Evolutionary conservation across 352 stramenopile species (phyloP), one percentile per base, ranked within the genome.

Genomic region (Blastocystis sp.): DNA sequence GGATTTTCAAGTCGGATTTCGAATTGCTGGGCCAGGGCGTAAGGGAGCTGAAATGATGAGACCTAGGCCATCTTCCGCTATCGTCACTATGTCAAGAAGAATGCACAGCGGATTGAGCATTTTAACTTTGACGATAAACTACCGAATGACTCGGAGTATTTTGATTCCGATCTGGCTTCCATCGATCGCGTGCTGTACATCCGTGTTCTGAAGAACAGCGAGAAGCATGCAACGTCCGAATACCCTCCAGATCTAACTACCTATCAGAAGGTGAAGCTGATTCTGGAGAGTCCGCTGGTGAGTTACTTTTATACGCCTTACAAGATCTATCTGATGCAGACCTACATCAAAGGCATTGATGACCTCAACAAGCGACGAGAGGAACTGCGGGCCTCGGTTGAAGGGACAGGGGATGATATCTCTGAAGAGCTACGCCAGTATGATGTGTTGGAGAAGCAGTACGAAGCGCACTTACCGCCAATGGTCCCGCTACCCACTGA

Each of bases 1-100:
- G 94, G 94, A 91, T 96, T 43, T 92, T 91, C 54, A 93, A 94
- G 18, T 90, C 78, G 64, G 91, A 96, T 66, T 93, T 96, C 34
- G 78, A 89, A 34, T 43, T 13, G 24, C 50, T 76, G 53, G 78
- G 78, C 11, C 78, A 89, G 45, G 78, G 78, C 24, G 78, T 89
- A 65, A 30, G 45, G 8, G 45, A n/a, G 24, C 53, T 43, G 20
- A 26, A 37, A 3, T 7, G 9, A 1, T 53, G 18, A 56, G 30
- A 13, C 55, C 30, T 89, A 89, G 63, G 63, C 63, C 24, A 54
- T 89, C 26, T 79, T 89, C 53, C 66, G 66, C 6, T 89, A 45
- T 78, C 63, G 66, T 2, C 66, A 89, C 62, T 89, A 55, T 30
- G 70, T 89, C 95, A 96, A 89, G 93, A 96, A 85, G 93, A 92